Percentiles rank a stretch among this genome's conserved stretches.
Conservation (phyloP, 2,329 filamentous ascomycete species). For the Aaosphaeria pasadenensis region DNA sequence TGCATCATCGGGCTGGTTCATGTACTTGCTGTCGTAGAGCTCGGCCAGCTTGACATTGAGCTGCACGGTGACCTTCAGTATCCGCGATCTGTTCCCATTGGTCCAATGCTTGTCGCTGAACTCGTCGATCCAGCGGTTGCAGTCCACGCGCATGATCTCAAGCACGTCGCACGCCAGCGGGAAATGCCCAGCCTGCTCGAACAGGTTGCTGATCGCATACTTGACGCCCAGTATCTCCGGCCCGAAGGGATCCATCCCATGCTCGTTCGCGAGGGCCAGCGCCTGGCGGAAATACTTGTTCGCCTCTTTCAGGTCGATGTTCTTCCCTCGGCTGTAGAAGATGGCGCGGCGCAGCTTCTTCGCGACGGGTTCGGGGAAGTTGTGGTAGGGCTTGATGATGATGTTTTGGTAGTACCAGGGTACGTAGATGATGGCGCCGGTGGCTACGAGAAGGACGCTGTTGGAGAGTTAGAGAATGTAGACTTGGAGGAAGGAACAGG, state of each 20-base stretch:
- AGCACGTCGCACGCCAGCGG: slow-evolving; percentile 71
- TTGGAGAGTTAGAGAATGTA: slow-evolving; percentile 8
- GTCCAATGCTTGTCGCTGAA: slow-evolving; percentile 41
- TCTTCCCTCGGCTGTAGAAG: slow-evolving; percentile 70
- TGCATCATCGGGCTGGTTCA: slow-evolving; percentile 70
- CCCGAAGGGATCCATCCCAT: slow-evolving; percentile 81
- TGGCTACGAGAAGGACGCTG: slow-evolving; percentile 38
- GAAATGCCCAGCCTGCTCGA: slow-evolving; percentile 73
- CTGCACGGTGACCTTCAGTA: slow-evolving; percentile 71
- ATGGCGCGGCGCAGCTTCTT: slow-evolving; percentile 78
- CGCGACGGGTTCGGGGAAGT: slow-evolving; percentile 67
- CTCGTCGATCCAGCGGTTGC: slow-evolving; percentile 50
- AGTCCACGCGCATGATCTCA: slow-evolving; percentile 71
- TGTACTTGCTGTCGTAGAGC: slow-evolving; percentile 73
- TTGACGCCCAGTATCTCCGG: slow-evolving; percentile 90
- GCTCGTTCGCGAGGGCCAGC: slow-evolving; percentile 67
- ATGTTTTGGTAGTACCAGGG: slow-evolving; percentile 48
- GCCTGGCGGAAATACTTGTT: slow-evolving; percentile 82
- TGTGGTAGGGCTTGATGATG: slow-evolving; percentile 50
- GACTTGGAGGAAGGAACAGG: neutral
- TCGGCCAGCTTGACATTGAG: slow-evolving; percentile 82
- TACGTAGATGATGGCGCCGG: slow-evolving; percentile 39
- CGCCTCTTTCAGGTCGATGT: slow-evolving; percentile 71
- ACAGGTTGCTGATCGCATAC: slow-evolving; percentile 73
- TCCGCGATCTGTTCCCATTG: slow-evolving; percentile 55